Base-by-base conservation (phyloP, 352 stramenopile genomes). In the Phytophthora sojae region DNA sequence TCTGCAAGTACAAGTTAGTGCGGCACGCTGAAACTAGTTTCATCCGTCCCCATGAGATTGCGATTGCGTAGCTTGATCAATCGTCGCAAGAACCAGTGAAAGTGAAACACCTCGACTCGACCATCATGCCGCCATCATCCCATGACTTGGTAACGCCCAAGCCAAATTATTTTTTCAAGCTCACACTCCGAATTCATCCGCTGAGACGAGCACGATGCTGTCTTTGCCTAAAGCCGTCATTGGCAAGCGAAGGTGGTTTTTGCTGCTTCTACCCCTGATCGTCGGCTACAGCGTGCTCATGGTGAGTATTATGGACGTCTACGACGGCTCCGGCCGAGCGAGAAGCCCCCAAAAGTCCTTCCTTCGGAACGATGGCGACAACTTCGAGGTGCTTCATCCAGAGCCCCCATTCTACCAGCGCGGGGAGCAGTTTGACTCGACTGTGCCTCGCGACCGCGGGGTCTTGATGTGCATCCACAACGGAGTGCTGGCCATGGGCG, bases 391-490 rank as follows among this genome's bases (percentile, higher is more conserved):
- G 4, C 5, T 47, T 21, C 39, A 47, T 7, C 39, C 39, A 9
- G 17, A n/a, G 2, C 35, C 49, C 8, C 49, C 49, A 4, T 54
- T 54, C 49, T 32, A 54, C 21, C 49, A 54, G 49, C 49, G 49
- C 3, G 14, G 49, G 2, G 49, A 54, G 49, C 49, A 54, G 2
- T 54, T 54, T 12, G 49, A 54, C 21, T 7, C 14, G 49, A 32
- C 1, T 35, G 49, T 54, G 4, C n/a, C 49, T n/a, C 49, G 49
- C 49, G 23, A 54, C 23, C 49, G 23, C 11, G 49, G 9, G 14
- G 49, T 54, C 11, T 17, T 54, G 11, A 54, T 54, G 49, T 54
- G 49, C 23, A 32, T 54, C 4, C 49, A 54, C 23, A n/a, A 54
- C 23, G 11, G 21, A 11, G 49, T 54, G 9, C 21, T 54, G n/a